Evolutionary conservation across 768 basidiomycete species (phyloP), one percentile per base, ranked within the genome.

Genomic region (Cystofilobasidium bisporidii): DNA sequence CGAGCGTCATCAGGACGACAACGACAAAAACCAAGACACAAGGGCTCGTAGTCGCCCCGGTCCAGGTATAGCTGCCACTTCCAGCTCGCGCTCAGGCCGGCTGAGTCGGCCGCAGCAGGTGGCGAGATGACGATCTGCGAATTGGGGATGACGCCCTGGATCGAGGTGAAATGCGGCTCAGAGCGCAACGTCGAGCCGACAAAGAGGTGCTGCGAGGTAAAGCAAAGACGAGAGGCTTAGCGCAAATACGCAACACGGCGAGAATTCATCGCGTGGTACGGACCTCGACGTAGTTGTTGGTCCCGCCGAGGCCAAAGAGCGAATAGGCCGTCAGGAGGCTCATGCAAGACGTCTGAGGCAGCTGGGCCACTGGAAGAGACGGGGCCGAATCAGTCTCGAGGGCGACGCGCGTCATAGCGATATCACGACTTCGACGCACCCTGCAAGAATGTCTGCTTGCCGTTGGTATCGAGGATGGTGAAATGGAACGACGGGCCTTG

Each of bases 91-190:
- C 80, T 79, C 10, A 79, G 80, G 5, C 68, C 69, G 32, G 60
- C 11, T 38, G 24, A 20, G 10, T 41, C 40, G 3, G 81, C 74
- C 0, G 87, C 83, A n/a, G 76, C 73, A 20, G 76, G 80, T 0
- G 94, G 93, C 45, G 87, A 84, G 72, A 99, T 92, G n/a, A 98
- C 87, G 18, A 99, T 85, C 71, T 91, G 91, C 4, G 92, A 96
- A 76, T 99, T 98, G 0, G 96, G 96, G 55, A 99, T 92, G 40
- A 99, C 87, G 32, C 93, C 93, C 75, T 98, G 96, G 83, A 98
- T 87, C 75, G 87, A 86, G 76, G 94, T 91, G 71, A 81, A 90
- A 74, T 94, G 90, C 40, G 85, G 75, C 41, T 80, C 75, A 0
- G 81, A 76, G 68, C 89, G 86, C 36, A 88, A 82, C 9, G 92